Base-by-base conservation (phyloP, 1,284 basidiomycete genomes). In the Neonothopanus nambi region DNA sequence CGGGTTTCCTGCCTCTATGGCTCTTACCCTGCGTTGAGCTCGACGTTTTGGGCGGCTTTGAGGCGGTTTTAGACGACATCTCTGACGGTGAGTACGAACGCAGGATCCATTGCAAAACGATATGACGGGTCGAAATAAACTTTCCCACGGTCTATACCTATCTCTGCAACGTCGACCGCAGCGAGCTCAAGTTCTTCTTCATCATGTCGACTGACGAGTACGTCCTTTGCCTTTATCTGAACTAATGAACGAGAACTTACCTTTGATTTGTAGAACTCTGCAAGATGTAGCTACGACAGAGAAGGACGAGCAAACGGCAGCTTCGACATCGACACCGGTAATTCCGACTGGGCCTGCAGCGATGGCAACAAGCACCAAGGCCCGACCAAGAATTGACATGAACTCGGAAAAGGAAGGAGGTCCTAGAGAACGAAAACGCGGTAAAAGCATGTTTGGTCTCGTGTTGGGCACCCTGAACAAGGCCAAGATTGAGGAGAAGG, bases 361-460 rank as follows among this genome's bases (percentile, higher is more conserved):
- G 30, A 33, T 33, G 30, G 30, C 30, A 13, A 33, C 30, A 33
- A 33, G 30, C 30, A 33, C 30, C 30, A 33, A 33, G 30, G 4
- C 8, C 13, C 30, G 30, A 33, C 30, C 30, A 33, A 8, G 30
- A 13, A 33, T 33, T 33, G 30, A 11, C 30, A 33, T 33, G 30
- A 13, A 8, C 30, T 3, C 30, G 13, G 30, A 33, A 5, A 28
- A 28, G 11, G 26, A 28, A 5, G 30, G 30, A 13, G 30, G 30
- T 33, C 4, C 30, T 33, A 8, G 30, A 33, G 30, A 33, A 33
- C 30, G 30, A 33, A 33, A 33, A 33, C 30, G 87, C 63, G 88
- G 89, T 68, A 89, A 87, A 79, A 84, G 80, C 72, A 88, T 90
- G 84, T 89, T 91, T 73, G 88, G 88, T 61, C 75, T 91, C 61